These are phyloP conservation scores for Phlyctochytrium planicorne DNA, from an alignment of 192 early-diverging fungal genomes.

Conservation along the genomic window DNA sequence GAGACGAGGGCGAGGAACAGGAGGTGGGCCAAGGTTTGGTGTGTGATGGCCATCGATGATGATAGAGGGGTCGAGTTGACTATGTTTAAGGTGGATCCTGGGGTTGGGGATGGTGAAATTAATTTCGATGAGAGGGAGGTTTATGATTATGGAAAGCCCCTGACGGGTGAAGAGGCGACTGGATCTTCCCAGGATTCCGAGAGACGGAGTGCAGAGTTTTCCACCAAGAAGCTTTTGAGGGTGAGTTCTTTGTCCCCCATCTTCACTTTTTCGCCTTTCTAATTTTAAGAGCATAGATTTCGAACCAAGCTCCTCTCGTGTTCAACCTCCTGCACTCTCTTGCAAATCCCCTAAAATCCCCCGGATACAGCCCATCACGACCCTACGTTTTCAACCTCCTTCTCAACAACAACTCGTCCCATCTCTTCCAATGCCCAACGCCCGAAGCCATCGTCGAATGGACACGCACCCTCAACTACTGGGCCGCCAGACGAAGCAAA, in stretches of 20 bases:
- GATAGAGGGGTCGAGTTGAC: slow-evolving; percentile 72
- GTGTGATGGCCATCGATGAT: slow-evolving; percentile 55
- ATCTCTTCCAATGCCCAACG: slow-evolving; percentile 82
- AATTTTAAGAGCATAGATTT: slow-evolving; percentile 16
- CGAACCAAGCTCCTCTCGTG: slow-evolving; percentile 23
- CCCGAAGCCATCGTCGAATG: slow-evolving; percentile 75
- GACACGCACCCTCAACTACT: slow-evolving; percentile 89
- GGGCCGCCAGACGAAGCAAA: slow-evolving; percentile 88
- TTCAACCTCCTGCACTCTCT: slow-evolving; percentile 74
- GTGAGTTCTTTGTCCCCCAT: slow-evolving; percentile 1
- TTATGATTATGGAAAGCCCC: not conserved
- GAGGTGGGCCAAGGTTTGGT: slow-evolving; percentile 79
- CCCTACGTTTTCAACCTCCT: slow-evolving; percentile 85
- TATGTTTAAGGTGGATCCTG: slow-evolving; percentile 73
- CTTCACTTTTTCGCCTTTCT: slow-evolving; percentile 4
- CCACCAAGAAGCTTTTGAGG: not conserved
- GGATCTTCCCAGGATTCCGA: not conserved
- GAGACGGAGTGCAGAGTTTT: not conserved
- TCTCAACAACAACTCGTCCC: slow-evolving; percentile 76
- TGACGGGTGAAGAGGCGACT: not conserved
- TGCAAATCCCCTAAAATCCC: slow-evolving; percentile 78
- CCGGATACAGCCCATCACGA: slow-evolving; percentile 76
- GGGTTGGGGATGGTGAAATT: not conserved
- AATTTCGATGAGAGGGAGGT: not conserved
- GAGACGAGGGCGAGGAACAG: slow-evolving; percentile 76